A percentile compares a stretch with the other conserved stretches of the same genome.
Conservation (phyloP, 2,329 filamentous ascomycete species). For the Ceratocystis papillata region DNA sequence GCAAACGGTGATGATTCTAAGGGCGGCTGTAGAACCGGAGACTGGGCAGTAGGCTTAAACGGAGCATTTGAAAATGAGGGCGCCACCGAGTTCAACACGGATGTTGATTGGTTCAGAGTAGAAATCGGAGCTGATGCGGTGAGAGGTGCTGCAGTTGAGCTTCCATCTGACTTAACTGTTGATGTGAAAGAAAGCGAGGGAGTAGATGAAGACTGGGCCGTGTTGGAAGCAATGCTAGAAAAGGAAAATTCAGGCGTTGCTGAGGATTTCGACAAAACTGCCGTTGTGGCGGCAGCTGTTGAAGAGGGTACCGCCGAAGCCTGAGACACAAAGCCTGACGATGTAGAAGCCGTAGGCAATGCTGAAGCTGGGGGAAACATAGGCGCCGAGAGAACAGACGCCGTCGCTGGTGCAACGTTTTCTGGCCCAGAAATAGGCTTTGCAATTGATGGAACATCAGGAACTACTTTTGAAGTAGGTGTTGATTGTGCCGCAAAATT, state of each 20-base stretch:
- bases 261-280: background rate
- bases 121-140: background rate
- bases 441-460: background rate
- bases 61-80: background rate
- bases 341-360: background rate
- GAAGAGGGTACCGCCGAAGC: background rate
- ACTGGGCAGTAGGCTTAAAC: background rate
- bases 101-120: background rate
- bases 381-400: background rate
- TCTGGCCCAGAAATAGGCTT: background rate
- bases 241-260: background rate
- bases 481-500: constrained; percentile 7
- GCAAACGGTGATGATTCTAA: background rate
- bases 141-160: background rate
- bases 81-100: background rate
- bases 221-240: too few species aligned
- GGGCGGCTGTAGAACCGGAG: background rate
- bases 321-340: constrained; percentile 5
- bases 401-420: background rate
- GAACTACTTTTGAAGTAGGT: background rate
- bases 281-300: background rate
- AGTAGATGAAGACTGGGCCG: background rate
- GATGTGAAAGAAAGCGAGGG: constrained; percentile 13
- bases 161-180: background rate
- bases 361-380: background rate